Evolutionary conservation across 176 grass and related monocot species (phyloP), one percentile per base, ranked within the genome.

Genomic region (Musa schizocarpa): DNA sequence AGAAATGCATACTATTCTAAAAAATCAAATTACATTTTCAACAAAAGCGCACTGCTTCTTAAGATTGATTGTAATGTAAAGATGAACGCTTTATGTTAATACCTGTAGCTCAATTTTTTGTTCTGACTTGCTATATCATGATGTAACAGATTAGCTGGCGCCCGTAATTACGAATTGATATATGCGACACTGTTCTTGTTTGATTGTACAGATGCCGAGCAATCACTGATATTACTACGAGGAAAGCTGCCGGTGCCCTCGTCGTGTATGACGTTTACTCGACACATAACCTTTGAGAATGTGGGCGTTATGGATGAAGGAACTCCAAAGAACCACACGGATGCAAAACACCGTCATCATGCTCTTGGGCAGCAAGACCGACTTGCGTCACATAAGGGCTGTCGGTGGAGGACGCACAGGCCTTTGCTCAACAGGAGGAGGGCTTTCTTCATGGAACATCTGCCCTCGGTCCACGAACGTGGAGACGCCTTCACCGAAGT

Each of bases 331-430:
- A 51, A 73, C 24, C 71, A 73, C 71, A 73, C 71, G 54, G 56
- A 76, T 63, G 54, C 74, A n/a, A 9, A 76, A 49, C 27, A 76
- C 62, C 19, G 56, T 63, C 3, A 76, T 76, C 74, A 76, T 76
- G 74, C 74, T 76, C 17, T 21, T 76, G 8, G 74, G 74, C 7
- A 76, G 63, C 74, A 75, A 75, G 53, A 55, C 73, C 0, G 73
- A 75, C 13, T 29, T 75, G 22, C 73, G 73, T 8, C 73, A 75
- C 26, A 17, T 75, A 9, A 57, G 73, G 73, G 73, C 55, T 12
- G 25, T 63, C 24, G 6, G 43, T 27, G 3, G 54, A 75, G 55
- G 73, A 75, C 43, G 73, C 51, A 16, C 16, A 43, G 22, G 16
- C 25, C 10, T 75, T 62, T 50, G 74, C 74, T 49, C 25, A 76